These are phyloP conservation scores for Raddia distichophylla DNA, from an alignment of 176 grass and related monocot genomes.

Conservation along the genomic window DNA sequence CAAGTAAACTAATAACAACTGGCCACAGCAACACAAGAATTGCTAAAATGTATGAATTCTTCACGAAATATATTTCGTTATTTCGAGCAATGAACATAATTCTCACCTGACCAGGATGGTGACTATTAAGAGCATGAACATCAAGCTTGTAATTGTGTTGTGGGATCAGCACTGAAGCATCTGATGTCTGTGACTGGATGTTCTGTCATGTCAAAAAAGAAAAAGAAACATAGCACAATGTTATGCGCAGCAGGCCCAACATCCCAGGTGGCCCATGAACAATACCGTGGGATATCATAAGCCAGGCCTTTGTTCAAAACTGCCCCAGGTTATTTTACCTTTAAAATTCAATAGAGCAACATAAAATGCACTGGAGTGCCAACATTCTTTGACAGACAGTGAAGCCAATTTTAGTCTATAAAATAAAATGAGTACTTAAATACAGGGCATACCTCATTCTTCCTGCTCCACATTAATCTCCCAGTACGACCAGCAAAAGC, in stretches of 20 bases:
- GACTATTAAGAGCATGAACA: slow-evolving; percentile 77
- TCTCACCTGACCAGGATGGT: slow-evolving; percentile 84
- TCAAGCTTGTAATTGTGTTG: slow-evolving; percentile 99
- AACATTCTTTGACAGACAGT: background rate
- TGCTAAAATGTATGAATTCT: background rate
- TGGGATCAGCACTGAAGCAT: slow-evolving; percentile 76
- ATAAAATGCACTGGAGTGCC: background rate
- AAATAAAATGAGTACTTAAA: slow-evolving; percentile 20
- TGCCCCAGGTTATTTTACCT: background rate
- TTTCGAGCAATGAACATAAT: slow-evolving; percentile 10
- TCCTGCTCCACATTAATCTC: slow-evolving; percentile 69
- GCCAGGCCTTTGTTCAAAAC: background rate
- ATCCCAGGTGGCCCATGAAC: no score
- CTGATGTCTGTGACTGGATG: slow-evolving; percentile 63
- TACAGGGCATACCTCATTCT: slow-evolving; percentile 68
- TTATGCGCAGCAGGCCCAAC: no score
- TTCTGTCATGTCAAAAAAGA: slow-evolving; percentile 66
- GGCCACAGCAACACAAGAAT: slow-evolving; percentile 10
- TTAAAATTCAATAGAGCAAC: background rate
- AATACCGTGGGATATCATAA: background rate
- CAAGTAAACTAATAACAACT: slow-evolving; percentile 27
- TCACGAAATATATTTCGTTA: slow-evolving; percentile 2
- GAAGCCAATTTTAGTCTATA: slow-evolving; percentile 8
- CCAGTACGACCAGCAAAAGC: slow-evolving; percentile 92
- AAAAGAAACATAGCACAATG: slow-evolving; percentile 16